Evolutionary conservation across 2,329 filamentous ascomycete species (phyloP), one percentile per base, ranked within the genome.

Genomic region (Diaporthe destruens): DNA sequence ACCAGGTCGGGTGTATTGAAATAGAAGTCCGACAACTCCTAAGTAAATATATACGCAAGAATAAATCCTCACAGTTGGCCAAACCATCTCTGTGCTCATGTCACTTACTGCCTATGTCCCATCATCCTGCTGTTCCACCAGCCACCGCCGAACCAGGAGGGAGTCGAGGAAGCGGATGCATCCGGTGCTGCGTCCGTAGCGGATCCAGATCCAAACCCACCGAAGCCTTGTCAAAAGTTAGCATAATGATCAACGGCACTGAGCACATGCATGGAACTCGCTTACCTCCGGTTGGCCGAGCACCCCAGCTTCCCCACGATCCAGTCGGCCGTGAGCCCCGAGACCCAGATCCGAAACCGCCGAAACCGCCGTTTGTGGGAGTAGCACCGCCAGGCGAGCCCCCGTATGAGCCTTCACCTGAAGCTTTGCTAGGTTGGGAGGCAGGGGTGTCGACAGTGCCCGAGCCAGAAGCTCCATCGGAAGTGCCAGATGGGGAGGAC

Each of bases 271-370:
- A 7, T 9, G 14, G n/a, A 29, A 3, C 5, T 25, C 16, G 11
- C 63, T 54, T 54, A 67, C 63, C 23, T 4, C 55, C 55, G 16
- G 20, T 39, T 25, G 55, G 55, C 6, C 34, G 55, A 18, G 55
- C 32, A 18, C 55, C 55, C 55, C 55, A 57, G 55, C 55, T 57
- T 44, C 63, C 49, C 63, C 49, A 67, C 23, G 63, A 54, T 34
- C 47, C 63, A 34, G 47, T 67, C 2, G 63, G 63, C 9, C 51
- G 63, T 16, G 63, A 47, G 11, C 32, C 63, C 23, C 29, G n/a
- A 29, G 20, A 47, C 12, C 42, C 63, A 34, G 63, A 39, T 4
- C 63, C 32, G 3, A 25, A 44, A 2, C 59, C 59, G 47, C 42
- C 42, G 20, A 20, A 47, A 6, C 59, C 59, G 29, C 39, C 42